A percentile compares a stretch with the other conserved stretches of the same genome.
Evolutionary conservation across 345 rosid species (phyloP).

Genomic region (Excoecaria cochinchinensis): DNA sequence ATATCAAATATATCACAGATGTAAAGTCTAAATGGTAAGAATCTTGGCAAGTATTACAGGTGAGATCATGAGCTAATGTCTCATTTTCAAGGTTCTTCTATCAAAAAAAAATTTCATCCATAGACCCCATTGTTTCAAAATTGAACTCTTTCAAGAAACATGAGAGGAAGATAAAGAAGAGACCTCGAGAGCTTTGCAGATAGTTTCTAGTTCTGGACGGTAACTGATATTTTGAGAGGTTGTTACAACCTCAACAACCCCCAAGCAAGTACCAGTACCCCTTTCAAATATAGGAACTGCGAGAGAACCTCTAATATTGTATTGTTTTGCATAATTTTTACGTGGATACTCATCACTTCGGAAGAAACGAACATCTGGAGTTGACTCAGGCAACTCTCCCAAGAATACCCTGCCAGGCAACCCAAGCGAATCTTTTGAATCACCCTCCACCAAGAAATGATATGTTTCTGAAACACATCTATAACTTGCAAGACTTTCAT

Average conservation of each 20-base stretch:
- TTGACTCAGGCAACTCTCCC: constrained; percentile 85
- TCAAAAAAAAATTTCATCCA: constrained; percentile 2
- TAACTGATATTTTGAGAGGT: constrained; percentile 67
- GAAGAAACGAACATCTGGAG: constrained; percentile 92
- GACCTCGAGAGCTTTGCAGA: constrained; percentile 97
- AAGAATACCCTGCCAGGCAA: constrained; percentile 84
- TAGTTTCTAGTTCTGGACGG: constrained; percentile 63
- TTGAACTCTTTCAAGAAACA: constrained; percentile 8
- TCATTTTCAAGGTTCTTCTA: not conserved
- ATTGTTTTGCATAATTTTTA: constrained; percentile 52
- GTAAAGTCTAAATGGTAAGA: not conserved
- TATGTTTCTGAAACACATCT: constrained; percentile 65
- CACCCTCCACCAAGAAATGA: constrained; percentile 70
- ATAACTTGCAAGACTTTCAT: constrained; percentile 61
- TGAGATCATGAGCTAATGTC: not conserved
- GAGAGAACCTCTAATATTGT: constrained; percentile 72
- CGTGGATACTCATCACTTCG: constrained; percentile 73
- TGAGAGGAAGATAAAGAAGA: constrained; percentile 24
- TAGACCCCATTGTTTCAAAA: not conserved
- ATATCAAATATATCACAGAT: constrained; percentile 4
- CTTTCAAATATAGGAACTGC: constrained; percentile 84
- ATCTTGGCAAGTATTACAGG: not conserved
- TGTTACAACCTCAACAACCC: constrained; percentile 84
- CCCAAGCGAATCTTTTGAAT: constrained; percentile 57
- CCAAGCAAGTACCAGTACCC: constrained; percentile 72